Evolutionary conservation across 2,329 filamentous ascomycete genomes (phyloP), one percentile per base, ranked within the genome.

Genomic region (Thermothelomyces thermophilus): DNA sequence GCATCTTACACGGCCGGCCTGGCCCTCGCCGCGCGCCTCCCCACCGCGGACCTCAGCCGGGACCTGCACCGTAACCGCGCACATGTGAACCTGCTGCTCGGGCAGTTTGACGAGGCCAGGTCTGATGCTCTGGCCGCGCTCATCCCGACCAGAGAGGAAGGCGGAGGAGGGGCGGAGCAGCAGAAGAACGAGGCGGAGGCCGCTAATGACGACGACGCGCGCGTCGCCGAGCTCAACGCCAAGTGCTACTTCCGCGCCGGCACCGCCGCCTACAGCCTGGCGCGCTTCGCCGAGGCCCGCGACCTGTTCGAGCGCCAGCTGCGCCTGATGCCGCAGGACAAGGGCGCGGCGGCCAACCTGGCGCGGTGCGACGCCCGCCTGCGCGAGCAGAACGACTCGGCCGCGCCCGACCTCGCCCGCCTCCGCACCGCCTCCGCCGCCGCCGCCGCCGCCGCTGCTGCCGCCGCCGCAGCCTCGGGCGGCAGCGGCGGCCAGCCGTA

Each of bases 211-310:
- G 33, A 36, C 16, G 43, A 30, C 20, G n/a, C 22, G 14, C 34
- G 36, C 9, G 16, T 35, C 16, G 19, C 16, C 8, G 48, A 46
- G 13, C 48, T 51, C 8, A 17, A 51, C 31, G 28, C n/a, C 42
- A 51, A 51, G 19, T 33, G 36, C 17, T 46, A 46, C 33, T 46
- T 41, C 42, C 48, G 48, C 31, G 48, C 48, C 20, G 48, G 16
- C 6, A 11, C 31, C 1, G 48, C 48, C 7, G 48, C 48, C 1
- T 51, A 51, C 37, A 19, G 20, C 13, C 48, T 46, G 13, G 24
- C 22, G 8, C 3, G 35, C 2, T 51, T 41, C 19, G 3, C 9
- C 5, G 14, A 31, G 2, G 42, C 48, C 4, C 17, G 14, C 7
- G 22, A 2, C 22, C 11, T 31, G 10, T 50, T 50, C 11, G 22